phyloP scores from a whole-genome alignment of 768 basidiomycete genomes.

The Tricholoma saponaceum region DNA sequence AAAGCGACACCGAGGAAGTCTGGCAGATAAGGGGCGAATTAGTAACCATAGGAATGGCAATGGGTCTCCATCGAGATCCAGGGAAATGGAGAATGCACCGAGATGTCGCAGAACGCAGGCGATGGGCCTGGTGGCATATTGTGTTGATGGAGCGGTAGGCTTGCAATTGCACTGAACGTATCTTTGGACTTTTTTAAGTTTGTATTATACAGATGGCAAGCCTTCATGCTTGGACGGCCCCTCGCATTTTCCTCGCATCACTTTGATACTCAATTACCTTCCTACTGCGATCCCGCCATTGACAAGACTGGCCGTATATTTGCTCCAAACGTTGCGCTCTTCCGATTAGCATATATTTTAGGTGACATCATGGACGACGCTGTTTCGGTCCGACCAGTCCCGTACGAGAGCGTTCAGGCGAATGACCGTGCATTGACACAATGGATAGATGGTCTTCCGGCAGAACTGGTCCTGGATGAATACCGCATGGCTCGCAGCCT shows the following conservation, averaged over 20 bases:
- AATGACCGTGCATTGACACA: constrained; percentile 68
- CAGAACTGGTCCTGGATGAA: constrained; percentile 74
- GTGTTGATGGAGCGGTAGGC: constrained; percentile 71
- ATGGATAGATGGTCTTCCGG: constrained; percentile 76
- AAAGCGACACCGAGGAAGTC: constrained; percentile 76
- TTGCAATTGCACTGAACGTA: not conserved
- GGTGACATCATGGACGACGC: constrained; percentile 87
- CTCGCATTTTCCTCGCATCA: constrained; percentile 73
- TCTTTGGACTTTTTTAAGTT: constrained; percentile 1
- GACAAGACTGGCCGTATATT: constrained; percentile 66
- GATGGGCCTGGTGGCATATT: constrained; percentile 94
- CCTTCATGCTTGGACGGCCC: constrained; percentile 83
- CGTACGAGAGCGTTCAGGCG: constrained; percentile 67
- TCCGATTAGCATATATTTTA: constrained; percentile 71
- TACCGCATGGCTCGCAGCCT: constrained; percentile 69
- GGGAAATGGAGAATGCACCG: constrained; percentile 68
- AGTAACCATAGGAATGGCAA: constrained; percentile 69
- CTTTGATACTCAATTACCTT: constrained; percentile 78
- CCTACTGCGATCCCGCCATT: constrained; percentile 56
- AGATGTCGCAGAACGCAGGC: constrained; percentile 68
- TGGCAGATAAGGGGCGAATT: constrained; percentile 76
- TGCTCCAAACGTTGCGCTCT: constrained; percentile 71
- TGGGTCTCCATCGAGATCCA: constrained; percentile 88
- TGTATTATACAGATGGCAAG: constrained; percentile 62
- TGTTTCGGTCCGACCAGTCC: constrained; percentile 73